phyloP scores from a whole-genome alignment of 2,329 filamentous ascomycete species.

The Clarireedia monteithiana region DNA sequence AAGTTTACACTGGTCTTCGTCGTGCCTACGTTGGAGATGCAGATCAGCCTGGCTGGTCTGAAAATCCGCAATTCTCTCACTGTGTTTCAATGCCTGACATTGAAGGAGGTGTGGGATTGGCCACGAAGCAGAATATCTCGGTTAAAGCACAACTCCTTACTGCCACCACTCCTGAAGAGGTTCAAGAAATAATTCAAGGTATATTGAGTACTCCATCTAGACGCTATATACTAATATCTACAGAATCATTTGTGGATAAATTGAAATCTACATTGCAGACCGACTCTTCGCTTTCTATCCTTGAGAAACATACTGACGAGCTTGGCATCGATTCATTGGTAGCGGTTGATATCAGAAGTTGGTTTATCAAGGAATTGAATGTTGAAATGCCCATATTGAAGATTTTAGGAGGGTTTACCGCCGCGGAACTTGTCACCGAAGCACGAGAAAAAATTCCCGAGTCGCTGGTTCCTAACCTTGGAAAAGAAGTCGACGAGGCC shows the following conservation, averaged over 20 bases:
- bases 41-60: not conserved
- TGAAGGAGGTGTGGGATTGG: not conserved
- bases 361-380: constrained; percentile 6
- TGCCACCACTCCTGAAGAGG: not conserved
- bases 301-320: not conserved
- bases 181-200: not conserved
- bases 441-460: constrained; percentile 15
- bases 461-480: not conserved
- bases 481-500: too few relatives aligned
- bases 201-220: too few relatives aligned
- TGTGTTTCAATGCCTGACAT: not conserved
- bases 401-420: constrained; percentile 2
- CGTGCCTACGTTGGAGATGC: not conserved
- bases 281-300: not conserved
- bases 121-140: not conserved
- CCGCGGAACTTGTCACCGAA: constrained; percentile 4
- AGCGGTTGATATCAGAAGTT: constrained; percentile 1
- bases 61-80: not conserved
- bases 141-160: not conserved
- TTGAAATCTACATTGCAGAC: not conserved
- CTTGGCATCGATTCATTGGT: constrained; percentile 1
- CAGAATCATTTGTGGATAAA: not conserved
- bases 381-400: constrained; percentile 3
- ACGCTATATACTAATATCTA: too few relatives aligned
- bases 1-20: not conserved